Evolutionary conservation across 2,329 filamentous ascomycete genomes (phyloP), one percentile per base, ranked within the genome.

Genomic region (Calonectria montana): DNA sequence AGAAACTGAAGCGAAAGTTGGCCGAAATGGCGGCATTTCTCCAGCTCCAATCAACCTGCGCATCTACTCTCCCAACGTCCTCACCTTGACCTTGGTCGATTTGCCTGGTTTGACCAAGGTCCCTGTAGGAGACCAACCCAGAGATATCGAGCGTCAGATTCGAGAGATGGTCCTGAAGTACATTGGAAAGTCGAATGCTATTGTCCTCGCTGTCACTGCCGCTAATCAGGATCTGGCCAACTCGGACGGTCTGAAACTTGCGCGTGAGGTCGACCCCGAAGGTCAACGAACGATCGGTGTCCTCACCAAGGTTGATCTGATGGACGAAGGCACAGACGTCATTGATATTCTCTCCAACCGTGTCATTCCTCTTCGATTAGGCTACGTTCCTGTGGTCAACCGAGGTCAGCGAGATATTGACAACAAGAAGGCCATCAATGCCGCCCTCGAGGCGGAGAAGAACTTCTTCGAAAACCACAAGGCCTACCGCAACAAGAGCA

Each of bases 181-280:
- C 84, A 99, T 99, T 82, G 94, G 94, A 86, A 99, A 99, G 87
- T 94, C 96, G 39, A 99, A 99, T 84, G 97, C 97, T 72, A 99
- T 99, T 83, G 97, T 99, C 78, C 88, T 99, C 67, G 97, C 97
- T 48, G 97, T 99, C 75, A 98, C 97, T 6, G 94, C 96, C 48
- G 97, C 97, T 80, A 99, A 99, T 84, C 96, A 96, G 73, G 97
- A 99, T 91, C 88, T 99, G 88, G 97, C 97, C 81, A 99, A 99
- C 88, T 99, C 97, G 23, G 97, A 99, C 84, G 97, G 97, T 80
- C 86, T 99, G 82, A 98, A 99, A 87, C 90, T 99, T 78, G 97
- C 97, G 47, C 91, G 97, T 80, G 96, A 99, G 86, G 97, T 99
- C 48, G 97, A 99, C 80, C 96, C 96, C 3, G 96, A 99, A 83